Evolutionary conservation across 2,329 filamentous ascomycete genomes (phyloP), one percentile per base, ranked within the genome.

Genomic region (Gnomoniopsis smithogilvyi): DNA sequence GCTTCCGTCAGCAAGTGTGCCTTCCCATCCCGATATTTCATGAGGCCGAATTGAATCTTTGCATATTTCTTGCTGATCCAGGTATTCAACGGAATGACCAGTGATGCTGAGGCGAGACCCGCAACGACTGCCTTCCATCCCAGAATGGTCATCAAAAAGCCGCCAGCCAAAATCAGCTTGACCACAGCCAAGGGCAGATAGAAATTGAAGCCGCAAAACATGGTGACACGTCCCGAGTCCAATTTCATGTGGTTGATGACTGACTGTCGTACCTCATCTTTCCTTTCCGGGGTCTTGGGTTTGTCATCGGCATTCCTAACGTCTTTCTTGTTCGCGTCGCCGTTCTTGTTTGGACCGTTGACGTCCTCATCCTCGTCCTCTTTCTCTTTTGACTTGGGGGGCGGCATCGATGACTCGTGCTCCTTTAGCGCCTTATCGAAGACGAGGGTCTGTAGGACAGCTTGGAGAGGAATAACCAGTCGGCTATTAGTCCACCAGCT

Each of bases 171-270:
- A 2, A 69, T 56, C 24, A 73, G 65, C 57, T 73, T 72, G 64
- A 70, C 70, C 2, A 72, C 22, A n/a, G 70, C 70, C 56, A 71
- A 59, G 12, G 70, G 72, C 7, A 73, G 63, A 55, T 71, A 69
- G 61, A 69, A 72, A 46, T 62, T 62, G 49, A 60, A 62, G 45
- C 53, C 52, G 43, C 60, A 62, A 19, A 62, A 62, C 60, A 52
- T 61, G 17, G 59, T 46, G 51, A 59, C 64, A 38, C 64, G 70
- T 64, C 68, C 70, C 17, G 60, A 62, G 58, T 73, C 71, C 30
- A 73, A 64, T 55, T 73, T 73, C 67, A 73, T 72, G 63, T 72
- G 71, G 59, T 73, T 72, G 48, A 73, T 68, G 22, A 73, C 69
- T 2, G 70, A 71, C 56, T 73, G 71, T 12, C 70, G 67, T 12